Conservation (phyloP, 257 asterid species). For the Nicotiana sylvestris region DNA sequence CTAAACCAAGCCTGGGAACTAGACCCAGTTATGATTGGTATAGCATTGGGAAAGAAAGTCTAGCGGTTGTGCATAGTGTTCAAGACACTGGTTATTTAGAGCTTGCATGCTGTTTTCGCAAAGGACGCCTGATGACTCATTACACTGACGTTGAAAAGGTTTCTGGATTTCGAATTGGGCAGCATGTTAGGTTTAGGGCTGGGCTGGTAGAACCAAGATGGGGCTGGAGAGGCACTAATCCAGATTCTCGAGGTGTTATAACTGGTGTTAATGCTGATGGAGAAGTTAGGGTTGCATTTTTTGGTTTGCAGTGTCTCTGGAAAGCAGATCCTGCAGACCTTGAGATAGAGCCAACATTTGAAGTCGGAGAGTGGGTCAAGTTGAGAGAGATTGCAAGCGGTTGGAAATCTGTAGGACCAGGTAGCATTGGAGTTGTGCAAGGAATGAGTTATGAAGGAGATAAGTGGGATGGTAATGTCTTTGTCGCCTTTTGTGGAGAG, state of each 20-base stretch:
- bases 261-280: constrained; percentile 76
- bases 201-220: constrained; percentile 89
- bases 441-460: constrained; percentile 68
- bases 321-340: constrained; percentile 93
- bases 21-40: constrained; percentile 99
- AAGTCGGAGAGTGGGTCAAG: constrained; percentile 90
- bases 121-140: constrained; percentile 73
- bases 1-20: constrained; percentile 79
- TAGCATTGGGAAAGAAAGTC: constrained; percentile 81
- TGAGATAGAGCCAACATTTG: constrained; percentile 60
- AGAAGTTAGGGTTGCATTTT: constrained; percentile 73
- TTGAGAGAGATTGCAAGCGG: constrained; percentile 41
- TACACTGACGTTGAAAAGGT: constrained; percentile 88
- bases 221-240: constrained; percentile 94
- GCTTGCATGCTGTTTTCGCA: constrained; percentile 90
- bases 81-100: constrained; percentile 90
- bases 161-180: constrained; percentile 74
- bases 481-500: constrained; percentile 87
- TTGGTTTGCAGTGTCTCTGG: constrained; percentile 79
- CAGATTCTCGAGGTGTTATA: constrained; percentile 70
- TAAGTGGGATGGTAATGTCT: constrained; percentile 56
- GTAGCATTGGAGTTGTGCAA: constrained; percentile 85
- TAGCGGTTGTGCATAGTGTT: constrained; percentile 87
- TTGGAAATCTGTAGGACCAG: constrained; percentile 79
- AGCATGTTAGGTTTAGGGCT: constrained; percentile 66